Percentiles rank a stretch among this genome's conserved stretches.
Evolutionary conservation across 371 early-diverging fungal species (phyloP).

Genomic region (Apophysomyces variabilis): DNA sequence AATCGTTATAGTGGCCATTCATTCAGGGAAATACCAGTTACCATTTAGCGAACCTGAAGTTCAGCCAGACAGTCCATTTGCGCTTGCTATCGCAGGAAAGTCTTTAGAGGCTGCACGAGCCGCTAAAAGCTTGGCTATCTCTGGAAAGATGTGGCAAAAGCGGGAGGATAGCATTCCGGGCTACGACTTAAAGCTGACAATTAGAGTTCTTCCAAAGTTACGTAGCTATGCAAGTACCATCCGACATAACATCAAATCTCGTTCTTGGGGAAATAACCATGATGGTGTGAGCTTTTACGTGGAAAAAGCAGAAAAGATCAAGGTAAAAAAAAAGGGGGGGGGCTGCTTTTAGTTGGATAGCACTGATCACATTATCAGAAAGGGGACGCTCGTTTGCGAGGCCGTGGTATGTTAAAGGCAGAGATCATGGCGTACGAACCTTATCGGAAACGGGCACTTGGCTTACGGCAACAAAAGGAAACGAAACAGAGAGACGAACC

Average conservation of each 20-base stretch:
- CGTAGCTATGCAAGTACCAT: slow-evolving; percentile 68
- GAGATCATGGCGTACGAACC: slow-evolving; percentile 30
- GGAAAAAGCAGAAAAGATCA: slow-evolving; percentile 59
- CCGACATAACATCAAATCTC: slow-evolving; percentile 65
- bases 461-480: slow-evolving; percentile 12
- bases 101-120: slow-evolving; percentile 25
- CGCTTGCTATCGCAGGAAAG: slow-evolving; percentile 36
- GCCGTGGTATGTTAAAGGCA: slow-evolving; percentile 28
- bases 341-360: background rate
- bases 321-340: slow-evolving; percentile 18
- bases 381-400: slow-evolving; percentile 34
- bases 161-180: slow-evolving; percentile 29
- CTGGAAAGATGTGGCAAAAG: slow-evolving; percentile 23
- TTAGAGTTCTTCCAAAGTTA: slow-evolving; percentile 80
- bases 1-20: slow-evolving; percentile 39
- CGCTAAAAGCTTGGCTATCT: slow-evolving; percentile 22
- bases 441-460: slow-evolving; percentile 30
- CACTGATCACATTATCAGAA: slow-evolving; percentile 9
- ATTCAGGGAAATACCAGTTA: slow-evolving; percentile 45
- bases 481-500: background rate
- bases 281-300: slow-evolving; percentile 78
- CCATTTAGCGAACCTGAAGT: slow-evolving; percentile 33
- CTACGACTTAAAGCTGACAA: slow-evolving; percentile 69
- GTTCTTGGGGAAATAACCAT: slow-evolving; percentile 75
- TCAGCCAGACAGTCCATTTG: slow-evolving; percentile 33